Evolutionary conservation across 225 moss, liverwort and hornwort species (phyloP), one percentile per base, ranked within the genome.

Genomic region (Takakia lepidozioides): DNA sequence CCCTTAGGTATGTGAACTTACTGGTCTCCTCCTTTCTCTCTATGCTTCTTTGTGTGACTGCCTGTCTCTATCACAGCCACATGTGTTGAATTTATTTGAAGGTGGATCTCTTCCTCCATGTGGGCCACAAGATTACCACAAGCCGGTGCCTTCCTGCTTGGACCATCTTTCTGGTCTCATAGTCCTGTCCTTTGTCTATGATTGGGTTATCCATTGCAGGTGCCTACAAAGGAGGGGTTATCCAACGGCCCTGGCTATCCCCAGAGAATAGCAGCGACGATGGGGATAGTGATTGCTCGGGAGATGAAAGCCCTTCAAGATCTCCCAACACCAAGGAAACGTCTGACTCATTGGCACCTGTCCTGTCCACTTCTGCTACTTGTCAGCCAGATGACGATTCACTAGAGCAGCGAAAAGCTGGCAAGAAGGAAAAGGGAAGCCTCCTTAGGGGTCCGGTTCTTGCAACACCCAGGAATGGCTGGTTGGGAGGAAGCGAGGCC

Each of bases 141-240:
- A n/a, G n/a, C n/a, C n/a, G n/a, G n/a, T n/a, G n/a, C n/a, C n/a
- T n/a, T n/a, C n/a, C n/a, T n/a, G n/a, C n/a, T n/a, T n/a, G n/a
- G n/a, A n/a, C n/a, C n/a, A n/a, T n/a, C n/a, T n/a, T n/a, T n/a
- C n/a, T n/a, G n/a, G n/a, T n/a, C n/a, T n/a, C n/a, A n/a, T n/a
- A n/a, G n/a, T n/a, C n/a, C n/a, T n/a, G n/a, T n/a, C n/a, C n/a
- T n/a, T n/a, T n/a, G n/a, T n/a, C n/a, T n/a, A n/a, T n/a, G n/a
- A n/a, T n/a, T n/a, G n/a, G n/a, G n/a, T n/a, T n/a, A n/a, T n/a
- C n/a, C n/a, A n/a, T n/a, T n/a, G n/a, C n/a, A n/a, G n/a, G n/a
- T n/a, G n/a, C 63, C 20, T 91, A 81, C 58, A 62, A 65, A 64
- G 87, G 84, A 55, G 91, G 91, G n/a, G 65, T 62, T 22, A 91